Evolutionary conservation across 2,329 filamentous ascomycete genomes (phyloP), one percentile per base, ranked within the genome.

Genomic region (Diaporthe caulivora): DNA sequence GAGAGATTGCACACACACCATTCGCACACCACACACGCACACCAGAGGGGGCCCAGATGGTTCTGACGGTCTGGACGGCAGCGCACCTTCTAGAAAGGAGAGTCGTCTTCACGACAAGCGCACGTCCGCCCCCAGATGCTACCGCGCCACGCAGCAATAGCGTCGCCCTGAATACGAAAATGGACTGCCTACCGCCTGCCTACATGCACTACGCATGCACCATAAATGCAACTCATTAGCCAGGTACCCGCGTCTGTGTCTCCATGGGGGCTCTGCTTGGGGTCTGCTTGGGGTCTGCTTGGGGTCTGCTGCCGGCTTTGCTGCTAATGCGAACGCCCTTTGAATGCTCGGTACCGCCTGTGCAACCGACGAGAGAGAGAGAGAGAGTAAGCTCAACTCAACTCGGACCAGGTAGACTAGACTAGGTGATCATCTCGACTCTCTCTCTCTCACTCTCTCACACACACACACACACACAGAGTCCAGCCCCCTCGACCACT

Each of bases 91-190:
- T 65, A 51, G 62, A 65, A 51, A 49, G 60, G 40, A 29, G 60
- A 34, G 34, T 5, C 34, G 9, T 9, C 58, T 47, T 15, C 58
- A 7, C 15, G 40, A 26, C 31, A 9, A 47, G 62, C 24, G 62
- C 62, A 51, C 62, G 62, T 53, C 62, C 62, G 47, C 51, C 62
- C 47, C 31, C 37, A 51, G 62, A 65, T 65, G 44, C 40, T 67
- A 67, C 62, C 62, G 62, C 62, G 62, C 62, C 62, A 67, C 62
- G 62, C 62, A 67, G 62, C 62, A 67, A 67, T 67, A 67, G 62
- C 62, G 62, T 40, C 62, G 62, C 47, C 47, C 62, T 67, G 62
- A 67, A 67, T 67, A 67, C 62, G 62, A 67, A 67, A 21, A 67
- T 29, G 62, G 47, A 15, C 62, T 53, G 31, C 11, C 62, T 65